Base-by-base conservation (phyloP, 2,329 filamentous ascomycete species). In the Aspergillus novoparasiticus region DNA sequence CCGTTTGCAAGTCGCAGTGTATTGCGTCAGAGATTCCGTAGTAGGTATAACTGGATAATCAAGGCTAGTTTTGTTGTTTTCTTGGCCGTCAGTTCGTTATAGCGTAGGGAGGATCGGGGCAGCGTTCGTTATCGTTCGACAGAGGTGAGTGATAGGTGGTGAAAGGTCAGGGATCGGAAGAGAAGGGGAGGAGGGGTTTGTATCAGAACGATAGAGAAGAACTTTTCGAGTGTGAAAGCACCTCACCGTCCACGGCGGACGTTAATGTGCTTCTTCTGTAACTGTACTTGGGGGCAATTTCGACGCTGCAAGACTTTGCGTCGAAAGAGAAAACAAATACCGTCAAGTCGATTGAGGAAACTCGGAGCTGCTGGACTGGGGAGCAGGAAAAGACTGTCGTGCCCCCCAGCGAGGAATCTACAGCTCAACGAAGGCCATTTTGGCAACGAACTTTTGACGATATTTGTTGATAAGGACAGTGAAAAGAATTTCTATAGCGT, bases 351-450 rank as follows among this genome's bases (percentile, higher is more conserved):
- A 79, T 66, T 65, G 79, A 81, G 81, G 39, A 84, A 87, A 85
- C 85, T 93, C 90, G 88, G 89, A 90, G 89, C 91, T 93, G 90
- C 88, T 88, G 90, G 90, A 92, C 91, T 93, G 87, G 89, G 86
- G 86, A 86, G 87, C 86, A 85, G 81, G 80, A 76, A 76, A 68
- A 64, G 68, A 76, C 80, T 80, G 81, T 84, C 79, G 81, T 80
- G 83, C 84, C 87, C 88, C 89, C 89, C 88, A 93, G 90, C 89
- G 89, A 80, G 88, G 86, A 82, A 87, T 92, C 94, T 93, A 96
- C 90, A 94, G 91, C 90, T 90, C 90, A 91, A 88, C 89, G 89
- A 90, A 84, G 85, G 89, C 88, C 89, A 82, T 82, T 85, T 66
- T 87, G 87, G 87, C 87, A 86, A 89, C 66, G 63, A 89, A 80